phyloP scores from a whole-genome alignment of 2,329 filamentous ascomycete species.

The Talaromyces atroroseus region DNA sequence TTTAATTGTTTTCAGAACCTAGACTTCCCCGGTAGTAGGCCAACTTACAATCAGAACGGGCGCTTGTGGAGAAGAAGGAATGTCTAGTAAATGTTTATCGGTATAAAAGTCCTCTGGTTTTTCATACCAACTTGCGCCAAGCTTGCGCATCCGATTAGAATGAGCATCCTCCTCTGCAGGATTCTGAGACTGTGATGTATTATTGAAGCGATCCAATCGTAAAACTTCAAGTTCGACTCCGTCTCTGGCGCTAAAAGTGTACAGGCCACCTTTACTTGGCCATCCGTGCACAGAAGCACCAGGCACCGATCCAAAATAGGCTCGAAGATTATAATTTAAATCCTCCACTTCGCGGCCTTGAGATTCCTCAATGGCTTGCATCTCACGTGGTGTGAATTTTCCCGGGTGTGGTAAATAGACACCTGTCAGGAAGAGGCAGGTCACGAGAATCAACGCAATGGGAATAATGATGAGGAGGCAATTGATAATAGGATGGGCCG shows the following conservation, averaged over 20 bases:
- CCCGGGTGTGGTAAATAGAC: background rate
- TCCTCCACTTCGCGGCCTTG: background rate
- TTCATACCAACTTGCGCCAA: background rate
- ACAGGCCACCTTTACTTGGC: background rate
- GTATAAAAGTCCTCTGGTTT: background rate
- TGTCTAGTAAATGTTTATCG: background rate
- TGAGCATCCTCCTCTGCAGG: background rate
- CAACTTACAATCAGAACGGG: background rate
- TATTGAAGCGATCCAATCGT: background rate
- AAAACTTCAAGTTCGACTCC: background rate
- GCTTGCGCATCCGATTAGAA: background rate
- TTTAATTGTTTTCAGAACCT: background rate
- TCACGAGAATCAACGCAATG: background rate
- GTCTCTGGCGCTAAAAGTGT: background rate
- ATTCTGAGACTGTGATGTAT: background rate
- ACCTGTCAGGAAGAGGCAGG: background rate
- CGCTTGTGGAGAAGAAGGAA: background rate
- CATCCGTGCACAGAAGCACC: background rate
- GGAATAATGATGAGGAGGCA: background rate
- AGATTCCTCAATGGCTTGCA: background rate
- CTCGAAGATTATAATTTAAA: background rate
- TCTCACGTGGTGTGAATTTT: background rate
- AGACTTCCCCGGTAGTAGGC: background rate
- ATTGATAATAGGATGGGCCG: background rate
- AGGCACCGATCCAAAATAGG: background rate